phyloP scores from a whole-genome alignment of 2,329 filamentous ascomycete genomes.

The Epichloe sp. region DNA sequence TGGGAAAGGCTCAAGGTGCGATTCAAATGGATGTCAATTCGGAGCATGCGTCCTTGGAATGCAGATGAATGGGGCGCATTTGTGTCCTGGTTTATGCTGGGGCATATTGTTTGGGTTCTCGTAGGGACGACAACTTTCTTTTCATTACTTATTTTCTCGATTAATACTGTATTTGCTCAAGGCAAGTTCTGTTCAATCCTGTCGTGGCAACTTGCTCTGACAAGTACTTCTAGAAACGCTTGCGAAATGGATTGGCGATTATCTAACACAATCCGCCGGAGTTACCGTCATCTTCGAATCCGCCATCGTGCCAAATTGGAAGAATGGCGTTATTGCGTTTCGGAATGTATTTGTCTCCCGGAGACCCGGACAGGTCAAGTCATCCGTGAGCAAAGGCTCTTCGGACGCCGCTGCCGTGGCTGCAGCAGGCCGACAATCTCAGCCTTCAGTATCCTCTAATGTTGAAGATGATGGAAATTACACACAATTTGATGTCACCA shows the following conservation, averaged over 20 bases:
- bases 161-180: slow-evolving; percentile 95
- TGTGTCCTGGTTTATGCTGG: slow-evolving; percentile 83
- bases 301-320: slow-evolving; percentile 93
- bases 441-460: slow-evolving; percentile 19
- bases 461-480: slow-evolving; percentile 80
- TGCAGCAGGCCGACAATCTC: slow-evolving; percentile 52
- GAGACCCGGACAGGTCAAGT: slow-evolving; percentile 67
- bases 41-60: slow-evolving; percentile 88
- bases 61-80: slow-evolving; percentile 93
- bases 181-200: slow-evolving; percentile 33
- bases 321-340: slow-evolving; percentile 88
- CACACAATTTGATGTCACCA: slow-evolving; percentile 90
- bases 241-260: slow-evolving; percentile 87
- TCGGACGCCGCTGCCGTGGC: slow-evolving; percentile 76
- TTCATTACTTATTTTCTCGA: slow-evolving; percentile 75
- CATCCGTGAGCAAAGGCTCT: slow-evolving; percentile 85
- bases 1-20: slow-evolving; percentile 81
- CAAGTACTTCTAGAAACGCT: slow-evolving; percentile 56
- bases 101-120: slow-evolving; percentile 91
- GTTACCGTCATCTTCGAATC: slow-evolving; percentile 94
- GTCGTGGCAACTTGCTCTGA: slow-evolving; percentile 8
- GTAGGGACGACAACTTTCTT: slow-evolving; percentile 96
- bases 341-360: slow-evolving; percentile 93
- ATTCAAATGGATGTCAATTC: slow-evolving; percentile 96
- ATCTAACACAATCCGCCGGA: slow-evolving; percentile 85